phyloP scores from a whole-genome alignment of 2,329 filamentous ascomycete species.

The Reticulascus tulasneorum region DNA sequence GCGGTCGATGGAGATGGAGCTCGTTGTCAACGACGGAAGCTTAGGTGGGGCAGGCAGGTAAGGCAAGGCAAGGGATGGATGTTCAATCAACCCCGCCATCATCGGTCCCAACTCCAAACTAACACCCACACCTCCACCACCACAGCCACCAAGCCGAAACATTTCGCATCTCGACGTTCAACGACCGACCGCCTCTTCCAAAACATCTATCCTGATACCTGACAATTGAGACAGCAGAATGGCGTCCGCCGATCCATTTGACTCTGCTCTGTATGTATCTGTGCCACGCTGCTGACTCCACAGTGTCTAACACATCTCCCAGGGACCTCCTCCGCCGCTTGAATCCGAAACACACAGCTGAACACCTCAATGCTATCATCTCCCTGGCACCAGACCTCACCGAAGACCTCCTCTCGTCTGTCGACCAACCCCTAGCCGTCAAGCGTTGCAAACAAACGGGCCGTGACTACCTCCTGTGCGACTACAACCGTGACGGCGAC shows the following conservation, averaged over 20 bases:
- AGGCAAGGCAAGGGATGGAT: too few relatives aligned
- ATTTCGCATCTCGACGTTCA: not conserved
- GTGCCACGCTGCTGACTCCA: conserved; percentile 5
- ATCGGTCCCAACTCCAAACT: conserved; percentile 3
- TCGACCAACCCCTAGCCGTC: conserved; percentile 89
- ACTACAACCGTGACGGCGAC: conserved; percentile 99
- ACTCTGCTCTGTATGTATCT: conserved; percentile 66
- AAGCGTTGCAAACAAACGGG: conserved; percentile 83
- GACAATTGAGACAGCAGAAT: conserved; percentile 23
- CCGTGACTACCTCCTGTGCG: conserved; percentile 95
- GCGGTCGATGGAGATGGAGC: too few relatives aligned
- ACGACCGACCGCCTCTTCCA: not conserved
- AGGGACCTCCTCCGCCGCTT: conserved; percentile 98
- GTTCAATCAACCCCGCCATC: conserved; percentile 8
- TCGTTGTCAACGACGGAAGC: too few relatives aligned
- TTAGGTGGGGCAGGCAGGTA: too few relatives aligned
- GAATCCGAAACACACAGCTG: conserved; percentile 86
- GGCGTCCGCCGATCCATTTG: conserved; percentile 62
- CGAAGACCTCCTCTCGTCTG: conserved; percentile 95
- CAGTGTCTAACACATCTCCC: conserved; percentile 12
- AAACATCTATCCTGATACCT: not conserved
- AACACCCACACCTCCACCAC: conserved; percentile 5
- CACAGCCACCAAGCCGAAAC: not conserved
- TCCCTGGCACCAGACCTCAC: conserved; percentile 84
- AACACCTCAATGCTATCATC: conserved; percentile 87